Percentiles rank a stretch among this genome's conserved stretches.
Evolutionary conservation across 225 moss, liverwort and hornwort species (phyloP).

Genomic region (Rhytidiadelphus loreus): DNA sequence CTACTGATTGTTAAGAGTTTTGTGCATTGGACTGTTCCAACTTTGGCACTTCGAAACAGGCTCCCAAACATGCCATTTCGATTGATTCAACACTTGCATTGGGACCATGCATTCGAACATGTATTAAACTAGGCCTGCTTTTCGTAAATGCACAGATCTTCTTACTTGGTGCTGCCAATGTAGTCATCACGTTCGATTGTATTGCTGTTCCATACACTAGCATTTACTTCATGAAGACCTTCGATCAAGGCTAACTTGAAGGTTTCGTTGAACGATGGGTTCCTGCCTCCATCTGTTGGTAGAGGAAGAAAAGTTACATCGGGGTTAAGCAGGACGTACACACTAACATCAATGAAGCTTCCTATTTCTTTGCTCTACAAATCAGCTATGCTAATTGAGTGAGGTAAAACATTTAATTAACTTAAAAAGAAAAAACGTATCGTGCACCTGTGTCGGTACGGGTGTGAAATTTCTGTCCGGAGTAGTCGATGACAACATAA

Average conservation of each 20-base stretch:
- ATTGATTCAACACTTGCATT: too few relatives aligned
- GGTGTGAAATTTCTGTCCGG: conserved; percentile 41
- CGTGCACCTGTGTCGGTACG: conserved; percentile 77
- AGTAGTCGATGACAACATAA: conserved; percentile 68
- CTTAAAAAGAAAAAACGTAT: too few relatives aligned
- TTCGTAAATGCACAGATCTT: not conserved
- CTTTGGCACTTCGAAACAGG: not conserved
- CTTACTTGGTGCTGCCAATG: conserved; percentile 69
- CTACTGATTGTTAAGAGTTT: not conserved
- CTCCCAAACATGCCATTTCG: not conserved
- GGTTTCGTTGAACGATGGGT: conserved; percentile 75
- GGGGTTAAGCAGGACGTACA: not conserved
- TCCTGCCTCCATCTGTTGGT: conserved; percentile 92
- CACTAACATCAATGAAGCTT: not conserved
- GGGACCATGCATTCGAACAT: not conserved
- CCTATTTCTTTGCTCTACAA: not conserved
- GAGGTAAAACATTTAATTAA: not conserved
- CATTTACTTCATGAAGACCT: conserved; percentile 69
- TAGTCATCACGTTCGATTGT: conserved; percentile 60
- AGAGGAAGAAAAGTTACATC: not conserved
- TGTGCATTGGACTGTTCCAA: not conserved
- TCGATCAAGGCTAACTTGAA: conserved; percentile 71
- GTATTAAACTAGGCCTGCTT: not conserved
- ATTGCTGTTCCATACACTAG: conserved; percentile 84
- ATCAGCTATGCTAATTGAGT: not conserved